phyloP scores from a whole-genome alignment of 1,284 basidiomycete genomes.

The Wolfiporia cocos region DNA sequence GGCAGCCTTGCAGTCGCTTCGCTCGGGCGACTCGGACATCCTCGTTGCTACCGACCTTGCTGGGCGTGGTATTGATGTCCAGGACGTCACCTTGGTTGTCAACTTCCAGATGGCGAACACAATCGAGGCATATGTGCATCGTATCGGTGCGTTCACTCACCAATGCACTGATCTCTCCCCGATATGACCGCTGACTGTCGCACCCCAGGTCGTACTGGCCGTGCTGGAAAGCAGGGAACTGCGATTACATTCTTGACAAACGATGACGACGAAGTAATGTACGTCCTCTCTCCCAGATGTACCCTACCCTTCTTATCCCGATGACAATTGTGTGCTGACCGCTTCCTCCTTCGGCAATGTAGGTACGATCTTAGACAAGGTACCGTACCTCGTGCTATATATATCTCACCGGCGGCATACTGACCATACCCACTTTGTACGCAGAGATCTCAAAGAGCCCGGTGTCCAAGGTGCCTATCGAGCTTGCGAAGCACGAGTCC shows the following conservation, averaged over 20 bases:
- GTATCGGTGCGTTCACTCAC: conserved; percentile 67
- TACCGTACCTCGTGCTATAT: conserved; percentile 25
- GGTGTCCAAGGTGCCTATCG: conserved; percentile 82
- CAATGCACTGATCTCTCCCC: too few species aligned
- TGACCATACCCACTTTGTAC: conserved; percentile 4
- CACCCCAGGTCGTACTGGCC: conserved; percentile 81
- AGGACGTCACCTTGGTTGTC: conserved; percentile 92
- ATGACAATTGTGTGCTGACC: conserved; percentile 3
- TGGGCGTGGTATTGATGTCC: conserved; percentile 97
- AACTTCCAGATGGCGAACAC: conserved; percentile 97
- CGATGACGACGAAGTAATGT: conserved; percentile 97
- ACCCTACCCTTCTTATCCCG: conserved; percentile 4
- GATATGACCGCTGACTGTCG: conserved; percentile 4
- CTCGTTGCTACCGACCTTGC: conserved; percentile 97
- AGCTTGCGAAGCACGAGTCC: conserved; percentile 85
- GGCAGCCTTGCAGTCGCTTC: conserved; percentile 80
- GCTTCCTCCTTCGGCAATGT: conserved; percentile 13
- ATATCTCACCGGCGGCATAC: conserved; percentile 3
- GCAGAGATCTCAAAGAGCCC: conserved; percentile 90
- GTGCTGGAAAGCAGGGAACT: conserved; percentile 91
- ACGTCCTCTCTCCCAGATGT: conserved; percentile 31
- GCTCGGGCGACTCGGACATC: conserved; percentile 78
- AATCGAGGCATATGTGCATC: conserved; percentile 96
- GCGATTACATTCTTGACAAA: conserved; percentile 96
- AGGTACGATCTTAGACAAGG: conserved; percentile 90